Evolutionary conservation across 331 rosid genomes (phyloP), one percentile per base, ranked within the genome.

Genomic region (Stylosanthes scabra): DNA sequence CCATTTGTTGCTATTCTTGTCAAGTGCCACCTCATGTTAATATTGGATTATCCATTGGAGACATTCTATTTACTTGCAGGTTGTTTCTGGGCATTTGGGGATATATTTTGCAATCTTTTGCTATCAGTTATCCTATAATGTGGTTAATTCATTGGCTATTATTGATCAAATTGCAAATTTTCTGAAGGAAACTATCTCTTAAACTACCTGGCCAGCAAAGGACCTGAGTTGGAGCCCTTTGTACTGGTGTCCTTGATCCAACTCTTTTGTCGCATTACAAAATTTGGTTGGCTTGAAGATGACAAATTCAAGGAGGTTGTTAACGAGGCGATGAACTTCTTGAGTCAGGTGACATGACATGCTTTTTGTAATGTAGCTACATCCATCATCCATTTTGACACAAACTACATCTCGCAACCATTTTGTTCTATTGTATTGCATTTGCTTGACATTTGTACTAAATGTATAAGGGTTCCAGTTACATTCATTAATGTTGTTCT

Each of bases 251-350:
- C 99, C n/a, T 73, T 91, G 74, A 84, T 91, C 73, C 97, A 83
- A 82, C 96, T 94, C 66, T 84, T 89, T 62, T 91, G 96, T 79
- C 93, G 99, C 25, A 84, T 89, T 79, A 91, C 99, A 41, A 94
- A 94, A 81, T 84, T 91, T 74, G 97, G 99, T 46, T 94, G 97
- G 98, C 92, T 91, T 59, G 98, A 94, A 62, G 97, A 94, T 85
- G 99, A 91, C 27, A 85, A 90, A 66, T 94, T 94, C 78, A 78
- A 84, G 60, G 97, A 89, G 13, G 90, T 86, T 71, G 95, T 91
- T 67, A 88, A 84, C 63, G 96, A 94, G 83, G 85, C 95, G 42
- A 88, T 66, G 79, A 80, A 89, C 87, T 94, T 94, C 90, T 81
- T 91, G 87, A 82, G 83, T 74, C 98, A 91, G 98, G 98, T 93